A percentile compares a stretch with the other conserved stretches of the same genome.
Conservation (phyloP, 768 basidiomycete species). For the Udeniomyces megalosporus region DNA sequence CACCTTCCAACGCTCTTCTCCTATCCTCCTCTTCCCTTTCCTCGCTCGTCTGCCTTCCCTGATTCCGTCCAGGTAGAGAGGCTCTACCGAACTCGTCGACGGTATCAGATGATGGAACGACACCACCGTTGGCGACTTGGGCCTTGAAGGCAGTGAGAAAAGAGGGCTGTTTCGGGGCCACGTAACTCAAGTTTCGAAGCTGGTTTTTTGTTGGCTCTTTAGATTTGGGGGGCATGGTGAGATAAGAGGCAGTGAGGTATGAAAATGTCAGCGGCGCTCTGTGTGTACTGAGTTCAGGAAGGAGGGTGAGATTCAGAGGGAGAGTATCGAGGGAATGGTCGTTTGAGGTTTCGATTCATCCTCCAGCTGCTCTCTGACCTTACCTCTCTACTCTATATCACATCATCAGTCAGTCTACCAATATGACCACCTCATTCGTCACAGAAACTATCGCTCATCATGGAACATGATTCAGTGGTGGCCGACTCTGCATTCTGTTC, state of each 20-base stretch:
- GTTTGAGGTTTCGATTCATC: too few relatives aligned
- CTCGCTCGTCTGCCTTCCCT: constrained; percentile 12
- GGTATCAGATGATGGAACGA: not conserved
- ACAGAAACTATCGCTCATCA: too few relatives aligned
- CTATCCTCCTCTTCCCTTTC: constrained; percentile 49
- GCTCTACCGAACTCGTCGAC: not conserved
- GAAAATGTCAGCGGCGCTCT: too few relatives aligned
- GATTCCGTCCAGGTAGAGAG: not conserved
- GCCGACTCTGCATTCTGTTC: constrained; percentile 13
- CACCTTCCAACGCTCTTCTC: constrained; percentile 30
- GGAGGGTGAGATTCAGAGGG: too few relatives aligned
- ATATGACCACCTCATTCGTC: too few relatives aligned
- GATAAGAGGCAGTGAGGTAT: too few relatives aligned
- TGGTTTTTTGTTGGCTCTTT: not conserved
- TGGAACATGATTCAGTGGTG: constrained; percentile 5
- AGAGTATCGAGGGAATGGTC: too few relatives aligned
- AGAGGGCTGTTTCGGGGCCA: constrained; percentile 1
- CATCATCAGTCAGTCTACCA: too few relatives aligned
- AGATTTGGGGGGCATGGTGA: too few relatives aligned
- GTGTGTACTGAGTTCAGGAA: too few relatives aligned
- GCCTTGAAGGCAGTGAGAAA: constrained; percentile 11
- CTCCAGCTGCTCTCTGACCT: too few relatives aligned
- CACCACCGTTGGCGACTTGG: not conserved
- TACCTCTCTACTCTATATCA: too few relatives aligned
- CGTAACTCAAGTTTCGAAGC: constrained; percentile 2